phyloP scores from a whole-genome alignment of 306 rosid genomes.

The Sindora glabra region DNA sequence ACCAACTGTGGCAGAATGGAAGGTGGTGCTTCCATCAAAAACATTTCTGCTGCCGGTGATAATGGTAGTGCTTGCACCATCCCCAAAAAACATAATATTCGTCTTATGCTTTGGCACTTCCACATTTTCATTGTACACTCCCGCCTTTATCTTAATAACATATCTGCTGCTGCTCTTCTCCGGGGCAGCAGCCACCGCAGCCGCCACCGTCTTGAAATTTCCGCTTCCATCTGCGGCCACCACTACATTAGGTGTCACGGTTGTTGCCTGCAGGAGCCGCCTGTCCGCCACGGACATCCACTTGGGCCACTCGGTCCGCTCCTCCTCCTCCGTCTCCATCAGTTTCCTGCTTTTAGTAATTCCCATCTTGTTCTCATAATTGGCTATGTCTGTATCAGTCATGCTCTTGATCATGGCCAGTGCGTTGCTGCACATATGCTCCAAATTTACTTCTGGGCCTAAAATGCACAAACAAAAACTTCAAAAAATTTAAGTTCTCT shows the following conservation, averaged over 20 bases:
- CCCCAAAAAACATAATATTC: slow-evolving; percentile 77
- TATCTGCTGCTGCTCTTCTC: slow-evolving; percentile 43
- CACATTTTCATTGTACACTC: slow-evolving; percentile 70
- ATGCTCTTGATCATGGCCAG: slow-evolving; percentile 72
- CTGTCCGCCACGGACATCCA: slow-evolving; percentile 69
- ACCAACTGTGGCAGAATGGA: slow-evolving; percentile 91
- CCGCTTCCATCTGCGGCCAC: slow-evolving; percentile 93
- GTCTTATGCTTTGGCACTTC: slow-evolving; percentile 61
- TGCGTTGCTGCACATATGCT: slow-evolving; percentile 65
- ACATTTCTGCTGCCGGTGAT: slow-evolving; percentile 73
- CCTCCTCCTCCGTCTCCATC: slow-evolving; percentile 1
- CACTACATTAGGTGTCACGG: slow-evolving; percentile 43
- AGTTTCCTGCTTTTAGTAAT: slow-evolving; percentile 18
- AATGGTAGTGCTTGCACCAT: slow-evolving; percentile 52
- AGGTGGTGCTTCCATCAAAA: slow-evolving; percentile 87
- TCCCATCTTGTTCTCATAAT: not conserved
- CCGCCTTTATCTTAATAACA: slow-evolving; percentile 65
- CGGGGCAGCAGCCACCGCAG: slow-evolving; percentile 77
- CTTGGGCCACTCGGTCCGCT: slow-evolving; percentile 47
- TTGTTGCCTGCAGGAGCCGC: slow-evolving; percentile 42
- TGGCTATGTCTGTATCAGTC: slow-evolving; percentile 58
- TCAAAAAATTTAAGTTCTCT: too few relatives aligned
- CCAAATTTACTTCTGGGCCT: slow-evolving; percentile 54
- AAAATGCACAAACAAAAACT: too few relatives aligned
- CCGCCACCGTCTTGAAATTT: slow-evolving; percentile 56